phyloP scores from a whole-genome alignment of 495 filamentous ascomycete species.

The Penicillium longicatenatum region DNA sequence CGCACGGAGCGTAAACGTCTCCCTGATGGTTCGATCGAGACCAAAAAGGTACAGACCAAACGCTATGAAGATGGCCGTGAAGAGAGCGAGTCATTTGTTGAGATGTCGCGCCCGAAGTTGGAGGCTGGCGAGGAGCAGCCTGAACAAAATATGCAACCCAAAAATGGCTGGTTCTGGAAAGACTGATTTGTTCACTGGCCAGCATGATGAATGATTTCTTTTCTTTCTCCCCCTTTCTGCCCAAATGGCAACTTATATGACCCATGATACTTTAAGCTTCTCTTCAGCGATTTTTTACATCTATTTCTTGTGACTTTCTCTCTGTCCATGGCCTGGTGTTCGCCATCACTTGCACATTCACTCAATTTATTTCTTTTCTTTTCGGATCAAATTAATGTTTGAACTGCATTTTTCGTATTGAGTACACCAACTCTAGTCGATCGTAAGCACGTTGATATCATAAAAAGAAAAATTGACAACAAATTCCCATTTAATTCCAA shows the following conservation, averaged over 20 bases:
- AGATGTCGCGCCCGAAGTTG: conserved; percentile 29
- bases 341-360: neutral
- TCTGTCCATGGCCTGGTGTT: neutral
- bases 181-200: conserved; percentile 19
- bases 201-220: conserved; percentile 7
- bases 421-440: neutral
- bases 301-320: conserved; percentile 6
- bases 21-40: conserved; percentile 63
- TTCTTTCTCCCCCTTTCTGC: neutral
- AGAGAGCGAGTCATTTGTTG: conserved; percentile 52
- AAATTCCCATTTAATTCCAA: neutral
- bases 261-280: conserved; percentile 7
- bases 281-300: conserved; percentile 15
- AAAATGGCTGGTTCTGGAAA: conserved; percentile 48
- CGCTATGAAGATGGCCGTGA: conserved; percentile 65
- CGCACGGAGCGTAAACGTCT: conserved; percentile 55
- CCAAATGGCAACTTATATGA: conserved; percentile 10
- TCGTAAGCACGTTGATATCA: neutral
- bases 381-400: neutral
- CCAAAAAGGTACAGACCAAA: conserved; percentile 60
- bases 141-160: conserved; percentile 19
- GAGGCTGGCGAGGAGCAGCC: conserved; percentile 6
- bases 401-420: neutral
- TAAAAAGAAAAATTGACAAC: neutral
- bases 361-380: conserved; percentile 12